Conservation (phyloP, 2,329 filamentous ascomycete species). For the Pseudocercospora vitis region DNA sequence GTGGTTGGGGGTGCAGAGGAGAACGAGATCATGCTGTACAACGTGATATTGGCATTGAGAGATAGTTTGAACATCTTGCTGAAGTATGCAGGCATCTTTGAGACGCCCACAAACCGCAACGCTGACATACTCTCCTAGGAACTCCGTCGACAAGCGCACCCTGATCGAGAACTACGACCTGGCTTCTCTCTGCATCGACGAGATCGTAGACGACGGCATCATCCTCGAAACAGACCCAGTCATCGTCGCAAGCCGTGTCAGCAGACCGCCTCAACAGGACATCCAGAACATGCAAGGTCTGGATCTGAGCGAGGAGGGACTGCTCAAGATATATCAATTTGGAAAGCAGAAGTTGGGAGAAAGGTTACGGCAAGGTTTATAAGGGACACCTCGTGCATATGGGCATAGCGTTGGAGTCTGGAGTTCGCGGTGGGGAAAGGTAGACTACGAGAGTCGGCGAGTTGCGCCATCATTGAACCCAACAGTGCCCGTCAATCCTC, state of each 20-base stretch:
- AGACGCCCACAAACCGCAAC: not conserved
- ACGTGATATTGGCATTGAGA: slow-evolving; percentile 81
- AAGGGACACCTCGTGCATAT: not conserved
- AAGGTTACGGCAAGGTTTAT: slow-evolving; percentile 82
- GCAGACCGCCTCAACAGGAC: slow-evolving; percentile 86
- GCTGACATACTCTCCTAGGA: slow-evolving; percentile 53
- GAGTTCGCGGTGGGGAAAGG: slow-evolving; percentile 11
- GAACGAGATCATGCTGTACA: slow-evolving; percentile 96
- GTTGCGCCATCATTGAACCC: not conserved
- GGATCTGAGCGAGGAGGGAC: slow-evolving; percentile 91
- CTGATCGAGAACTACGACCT: slow-evolving; percentile 99
- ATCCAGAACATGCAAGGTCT: slow-evolving; percentile 85
- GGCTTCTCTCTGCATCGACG: slow-evolving; percentile 88
- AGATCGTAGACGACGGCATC: slow-evolving; percentile 92
- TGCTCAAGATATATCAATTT: slow-evolving; percentile 91
- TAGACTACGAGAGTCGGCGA: not conserved
- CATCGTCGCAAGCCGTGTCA: slow-evolving; percentile 87
- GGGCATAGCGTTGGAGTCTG: slow-evolving; percentile 20
- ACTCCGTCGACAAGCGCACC: slow-evolving; percentile 95
- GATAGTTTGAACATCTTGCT: slow-evolving; percentile 88
- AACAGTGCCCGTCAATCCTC: too few species aligned
- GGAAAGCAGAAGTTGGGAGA: slow-evolving; percentile 90
- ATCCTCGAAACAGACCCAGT: slow-evolving; percentile 97
- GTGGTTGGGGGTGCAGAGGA: slow-evolving; percentile 88
- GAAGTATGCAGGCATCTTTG: slow-evolving; percentile 64